phyloP scores from a whole-genome alignment of 257 asterid genomes.

The Parsonsia alboflavescens region DNA sequence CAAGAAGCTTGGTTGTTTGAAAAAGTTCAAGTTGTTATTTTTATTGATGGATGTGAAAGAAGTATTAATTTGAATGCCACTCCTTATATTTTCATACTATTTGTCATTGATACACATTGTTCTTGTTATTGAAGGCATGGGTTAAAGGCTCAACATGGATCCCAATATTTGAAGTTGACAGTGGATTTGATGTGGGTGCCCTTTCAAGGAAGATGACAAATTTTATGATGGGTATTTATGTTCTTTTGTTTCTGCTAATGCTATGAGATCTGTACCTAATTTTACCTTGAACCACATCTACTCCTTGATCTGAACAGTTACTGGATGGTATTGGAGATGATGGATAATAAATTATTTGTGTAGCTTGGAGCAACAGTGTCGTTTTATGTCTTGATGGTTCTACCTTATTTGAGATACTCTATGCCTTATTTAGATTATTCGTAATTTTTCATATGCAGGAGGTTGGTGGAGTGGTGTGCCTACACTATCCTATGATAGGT shows the following conservation, averaged over 20 bases:
- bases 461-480: constrained; percentile 99
- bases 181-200: constrained; percentile 51
- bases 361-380: neutral
- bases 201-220: constrained; percentile 65
- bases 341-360: neutral
- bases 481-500: constrained; percentile 62
- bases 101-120: constrained; percentile 14
- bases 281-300: neutral
- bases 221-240: constrained; percentile 69
- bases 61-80: neutral
- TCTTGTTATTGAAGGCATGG: constrained; percentile 67
- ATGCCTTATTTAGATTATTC: neutral
- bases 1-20: neutral
- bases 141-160: constrained; percentile 87
- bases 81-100: neutral
- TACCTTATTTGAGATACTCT: neutral
- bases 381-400: neutral
- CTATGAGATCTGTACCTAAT: neutral
- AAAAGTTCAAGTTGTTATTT: neutral
- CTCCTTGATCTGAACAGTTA: neutral
- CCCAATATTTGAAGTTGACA: constrained; percentile 83
- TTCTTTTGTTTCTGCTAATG: neutral
- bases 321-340: neutral
- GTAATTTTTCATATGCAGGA: constrained; percentile 36
- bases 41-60: neutral